Conservation (phyloP, 176 grass and related monocot species). For the maize (Zea mays) region Zm-B73-REFERENCE-NAM-5.0 NC_050102.1:151350001-151350500, state of each 20-base stretch:
- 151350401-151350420: neutral
- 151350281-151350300: neutral
- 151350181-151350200: neutral
- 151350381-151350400: neutral
- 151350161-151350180: neutral
- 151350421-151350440: neutral
- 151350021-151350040: no score
- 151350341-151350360: neutral
- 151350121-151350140: no score
- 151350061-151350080: no score
- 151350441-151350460: neutral
- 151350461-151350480: neutral
- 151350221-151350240: neutral
- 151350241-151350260: neutral
- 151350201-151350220: neutral
- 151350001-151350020: no score
- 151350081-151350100: no score
- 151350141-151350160: neutral
- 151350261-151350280: neutral
- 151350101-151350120: no score
- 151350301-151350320: neutral
- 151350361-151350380: neutral
- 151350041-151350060: no score
- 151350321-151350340: neutral
- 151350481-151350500: neutral